phyloP scores from a whole-genome alignment of 2,329 filamentous ascomycete species.

The Cyphellophora europaea region DNA sequence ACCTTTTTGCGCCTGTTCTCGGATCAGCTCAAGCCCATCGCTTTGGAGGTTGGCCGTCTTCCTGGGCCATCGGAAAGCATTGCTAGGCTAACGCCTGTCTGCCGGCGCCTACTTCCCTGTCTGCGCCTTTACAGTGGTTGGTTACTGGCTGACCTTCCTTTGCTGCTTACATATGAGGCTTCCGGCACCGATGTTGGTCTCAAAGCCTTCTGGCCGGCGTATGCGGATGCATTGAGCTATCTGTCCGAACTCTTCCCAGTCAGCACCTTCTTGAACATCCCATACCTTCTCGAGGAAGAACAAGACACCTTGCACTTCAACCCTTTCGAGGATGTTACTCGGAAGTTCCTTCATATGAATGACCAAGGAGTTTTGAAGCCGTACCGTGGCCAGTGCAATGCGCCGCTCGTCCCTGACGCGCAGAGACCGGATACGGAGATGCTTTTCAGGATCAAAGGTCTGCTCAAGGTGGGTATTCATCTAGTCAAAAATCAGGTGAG shows the following conservation, averaged over 20 bases:
- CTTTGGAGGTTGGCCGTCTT: not conserved
- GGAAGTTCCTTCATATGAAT: slow-evolving; percentile 38
- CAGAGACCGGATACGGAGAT: slow-evolving; percentile 50
- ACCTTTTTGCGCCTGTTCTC: slow-evolving; percentile 10
- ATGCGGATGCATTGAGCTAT: slow-evolving; percentile 52
- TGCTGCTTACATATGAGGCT: slow-evolving; percentile 35
- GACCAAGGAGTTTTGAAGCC: slow-evolving; percentile 44
- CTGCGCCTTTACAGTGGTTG: slow-evolving; percentile 61
- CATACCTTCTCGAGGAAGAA: slow-evolving; percentile 61
- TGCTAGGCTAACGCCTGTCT: slow-evolving; percentile 43
- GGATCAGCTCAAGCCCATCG: slow-evolving; percentile 7
- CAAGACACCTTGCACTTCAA: slow-evolving; percentile 56
- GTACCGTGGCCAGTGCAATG: no score
- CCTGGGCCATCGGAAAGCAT: not conserved
- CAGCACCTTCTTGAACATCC: slow-evolving; percentile 43
- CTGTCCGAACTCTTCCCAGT: slow-evolving; percentile 52
- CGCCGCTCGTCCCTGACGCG: no score
- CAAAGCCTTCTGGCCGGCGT: slow-evolving; percentile 56
- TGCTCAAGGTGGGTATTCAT: slow-evolving; percentile 52
- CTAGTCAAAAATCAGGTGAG: slow-evolving; percentile 42
- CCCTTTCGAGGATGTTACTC: slow-evolving; percentile 39
- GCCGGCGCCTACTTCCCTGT: slow-evolving; percentile 53
- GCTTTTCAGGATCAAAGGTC: slow-evolving; percentile 55
- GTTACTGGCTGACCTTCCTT: slow-evolving; percentile 43
- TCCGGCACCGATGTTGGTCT: slow-evolving; percentile 43